Evolutionary conservation across 192 early-diverging fungal genomes (phyloP).

Genomic region (Mortierella hygrophila): DNA sequence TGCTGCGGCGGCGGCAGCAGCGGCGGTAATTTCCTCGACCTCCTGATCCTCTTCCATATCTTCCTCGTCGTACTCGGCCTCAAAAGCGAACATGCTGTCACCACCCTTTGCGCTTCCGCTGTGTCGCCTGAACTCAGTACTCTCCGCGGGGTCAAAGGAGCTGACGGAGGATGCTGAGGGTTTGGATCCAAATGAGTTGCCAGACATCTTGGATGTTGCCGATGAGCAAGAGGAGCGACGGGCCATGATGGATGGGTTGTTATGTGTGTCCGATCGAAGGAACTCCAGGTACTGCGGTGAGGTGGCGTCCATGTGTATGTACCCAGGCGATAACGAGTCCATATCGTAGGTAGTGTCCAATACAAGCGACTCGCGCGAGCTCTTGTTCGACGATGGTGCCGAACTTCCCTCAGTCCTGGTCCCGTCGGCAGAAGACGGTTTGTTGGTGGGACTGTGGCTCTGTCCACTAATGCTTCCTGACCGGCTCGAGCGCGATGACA

Average conservation of each 20-base stretch:
- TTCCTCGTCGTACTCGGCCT: slow-evolving; percentile 15
- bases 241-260: background rate
- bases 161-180: slow-evolving; percentile 8
- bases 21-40: background rate
- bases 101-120: background rate
- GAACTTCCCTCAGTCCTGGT: background rate
- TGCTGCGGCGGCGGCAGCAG: no score
- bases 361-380: slow-evolving; percentile 28
- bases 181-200: slow-evolving; percentile 13
- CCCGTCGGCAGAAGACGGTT: background rate
- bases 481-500: slow-evolving; percentile 25
- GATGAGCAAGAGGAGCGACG: slow-evolving; percentile 28
- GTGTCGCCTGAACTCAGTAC: background rate
- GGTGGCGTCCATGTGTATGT: background rate
- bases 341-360: background rate
- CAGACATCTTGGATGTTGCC: slow-evolving; percentile 14
- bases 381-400: slow-evolving; percentile 10
- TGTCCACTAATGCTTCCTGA: slow-evolving; percentile 26
- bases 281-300: slow-evolving; percentile 13
- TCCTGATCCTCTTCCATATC: slow-evolving; percentile 8
- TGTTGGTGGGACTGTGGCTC: background rate
- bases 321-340: background rate
- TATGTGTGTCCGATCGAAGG: slow-evolving; percentile 6
- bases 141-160: slow-evolving; percentile 6
- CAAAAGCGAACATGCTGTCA: background rate